These are phyloP conservation scores for Ceratocystis smalleyi DNA, from an alignment of 2,329 filamentous ascomycete genomes.

Conservation along the genomic window DNA sequence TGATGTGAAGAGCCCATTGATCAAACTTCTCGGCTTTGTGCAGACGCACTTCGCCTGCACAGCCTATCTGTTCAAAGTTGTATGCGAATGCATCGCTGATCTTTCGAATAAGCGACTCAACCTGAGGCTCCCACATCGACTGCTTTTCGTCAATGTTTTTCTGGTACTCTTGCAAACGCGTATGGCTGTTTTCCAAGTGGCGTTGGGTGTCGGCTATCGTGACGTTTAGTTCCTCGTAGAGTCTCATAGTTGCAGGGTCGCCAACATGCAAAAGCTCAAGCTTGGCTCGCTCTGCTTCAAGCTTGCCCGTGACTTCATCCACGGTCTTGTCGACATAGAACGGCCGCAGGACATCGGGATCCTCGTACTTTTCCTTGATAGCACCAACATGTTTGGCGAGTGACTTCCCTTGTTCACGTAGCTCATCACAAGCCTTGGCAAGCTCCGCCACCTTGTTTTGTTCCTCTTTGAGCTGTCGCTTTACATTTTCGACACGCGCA, in stretches of 20 bases:
- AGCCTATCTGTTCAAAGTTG: constrained; percentile 88
- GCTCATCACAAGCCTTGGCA: constrained; percentile 26
- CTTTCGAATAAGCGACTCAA: constrained; percentile 60
- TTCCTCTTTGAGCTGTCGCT: constrained; percentile 34
- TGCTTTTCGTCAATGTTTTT: constrained; percentile 50
- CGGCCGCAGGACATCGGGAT: constrained; percentile 28
- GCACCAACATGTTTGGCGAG: constrained; percentile 20
- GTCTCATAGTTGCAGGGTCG: constrained; percentile 57
- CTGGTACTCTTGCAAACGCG: constrained; percentile 39
- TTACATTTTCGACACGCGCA: constrained; percentile 46
- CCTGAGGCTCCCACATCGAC: constrained; percentile 62
- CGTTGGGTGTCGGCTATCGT: constrained; percentile 38
- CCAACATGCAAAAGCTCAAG: constrained; percentile 68
- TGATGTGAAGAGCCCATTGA: constrained; percentile 83
- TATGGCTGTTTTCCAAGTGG: constrained; percentile 36
- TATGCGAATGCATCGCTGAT: constrained; percentile 86
- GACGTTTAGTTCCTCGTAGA: constrained; percentile 67
- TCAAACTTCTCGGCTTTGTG: constrained; percentile 90
- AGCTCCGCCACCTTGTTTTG: constrained; percentile 27
- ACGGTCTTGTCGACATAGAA: constrained; percentile 36
- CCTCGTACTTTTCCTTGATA: constrained; percentile 24
- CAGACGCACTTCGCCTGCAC: constrained; percentile 76
- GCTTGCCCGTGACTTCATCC: constrained; percentile 55
- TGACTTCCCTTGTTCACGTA: constrained; percentile 24
- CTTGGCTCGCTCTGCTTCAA: constrained; percentile 56